phyloP scores from a whole-genome alignment of 805 yeast genomes.

The Candida khao-thaluensis region DNA sequence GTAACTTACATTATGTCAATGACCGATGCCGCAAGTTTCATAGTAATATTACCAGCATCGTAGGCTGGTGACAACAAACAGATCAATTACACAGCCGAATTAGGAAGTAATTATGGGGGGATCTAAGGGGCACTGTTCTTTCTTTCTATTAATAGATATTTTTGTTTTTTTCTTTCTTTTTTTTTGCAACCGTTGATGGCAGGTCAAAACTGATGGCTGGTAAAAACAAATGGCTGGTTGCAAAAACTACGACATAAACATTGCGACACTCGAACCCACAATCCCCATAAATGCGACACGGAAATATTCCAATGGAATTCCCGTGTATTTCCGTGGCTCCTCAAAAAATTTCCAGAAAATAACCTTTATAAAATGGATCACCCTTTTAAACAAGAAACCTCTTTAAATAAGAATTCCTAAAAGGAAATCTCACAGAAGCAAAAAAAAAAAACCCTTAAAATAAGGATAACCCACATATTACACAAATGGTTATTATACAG shows the following conservation, averaged over 20 bases:
- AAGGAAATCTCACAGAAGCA: too few species aligned
- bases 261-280: constrained; percentile 4
- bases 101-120: background rate
- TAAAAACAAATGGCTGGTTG: constrained; percentile 7
- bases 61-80: constrained; percentile 3
- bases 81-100: background rate
- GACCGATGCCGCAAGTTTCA: background rate
- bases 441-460: too few species aligned
- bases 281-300: too few species aligned
- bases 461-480: too few species aligned
- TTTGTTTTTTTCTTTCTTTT: background rate
- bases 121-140: constrained; percentile 4
- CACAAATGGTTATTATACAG: too few species aligned
- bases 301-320: too few species aligned
- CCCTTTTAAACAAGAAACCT: too few species aligned
- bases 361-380: too few species aligned
- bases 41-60: constrained; percentile 1
- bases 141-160: background rate
- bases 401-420: too few species aligned
- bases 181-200: constrained; percentile 5
- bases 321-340: too few species aligned
- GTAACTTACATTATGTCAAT: background rate
- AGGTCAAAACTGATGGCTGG: constrained; percentile 11
- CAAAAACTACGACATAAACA: background rate
- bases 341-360: too few species aligned